Base-by-base conservation (phyloP, 768 basidiomycete species). In the Lactarius hatsudake region DNA sequence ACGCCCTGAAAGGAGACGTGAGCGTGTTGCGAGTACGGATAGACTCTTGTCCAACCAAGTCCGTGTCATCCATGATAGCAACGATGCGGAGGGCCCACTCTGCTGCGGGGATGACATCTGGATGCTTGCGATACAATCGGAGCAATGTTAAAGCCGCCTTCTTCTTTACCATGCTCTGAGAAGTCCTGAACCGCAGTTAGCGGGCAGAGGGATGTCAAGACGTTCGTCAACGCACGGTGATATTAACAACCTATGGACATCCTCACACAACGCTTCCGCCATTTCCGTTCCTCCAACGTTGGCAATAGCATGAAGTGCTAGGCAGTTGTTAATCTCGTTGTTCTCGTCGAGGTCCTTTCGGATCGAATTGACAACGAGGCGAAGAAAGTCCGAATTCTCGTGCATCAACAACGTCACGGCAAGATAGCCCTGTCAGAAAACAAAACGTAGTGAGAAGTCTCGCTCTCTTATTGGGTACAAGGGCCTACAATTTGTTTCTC, bases 211-310 rank as follows among this genome's bases (percentile, higher is more conserved):
- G 62, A 26, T 62, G 45, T 60, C 57, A 51, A 15, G 40, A 7
- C 40, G 59, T 32, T 55, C 53, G 40, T 30, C 12, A 15, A 78
- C 84, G 73, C 74, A 98, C 96, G 94, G 93, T 68, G 94, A 96
- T 71, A 99, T 98, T 61, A 99, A 81, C 26, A 97, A 79, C 58
- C 96, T 86, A 78, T 98, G 96, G 1, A 99, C 97, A 73, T 96
- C 95, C 73, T 93, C 93, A 12, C 85, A 88, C 54, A 99, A 82
- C 8, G 95, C 90, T 75, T 99, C 97, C 9, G 97, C 96, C 94
- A 99, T 99, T 78, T 98, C 97, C 73, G 90, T 91, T 51, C 96
- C 93, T 56, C 97, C 97, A 28, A 99, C 93, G 72, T 98, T 99
- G 12, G 97, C 97, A 71, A 99, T 98, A 18, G 97, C 97, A 73